Base-by-base conservation (phyloP, 2,329 filamentous ascomycete genomes). In the Drechslerella dactyloides region DNA sequence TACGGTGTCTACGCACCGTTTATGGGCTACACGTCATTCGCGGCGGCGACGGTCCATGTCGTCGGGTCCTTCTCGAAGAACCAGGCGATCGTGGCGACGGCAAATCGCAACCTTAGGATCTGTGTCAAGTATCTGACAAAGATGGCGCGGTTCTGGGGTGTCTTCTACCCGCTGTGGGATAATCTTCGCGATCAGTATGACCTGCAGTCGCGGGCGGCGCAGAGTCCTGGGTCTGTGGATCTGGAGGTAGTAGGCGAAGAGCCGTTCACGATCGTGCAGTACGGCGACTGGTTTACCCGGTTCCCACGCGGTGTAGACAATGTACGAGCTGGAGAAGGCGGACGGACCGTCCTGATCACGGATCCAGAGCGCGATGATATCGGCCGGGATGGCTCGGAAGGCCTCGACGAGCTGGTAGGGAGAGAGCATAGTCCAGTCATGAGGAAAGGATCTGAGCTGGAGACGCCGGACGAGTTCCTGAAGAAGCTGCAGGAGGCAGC, bases 111-210 rank as follows among this genome's bases (percentile, higher is more conserved):
- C 77, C 82, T 97, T 15, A 87, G 90, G 0, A 90, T 88, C 74
- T 97, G 96, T 75, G 89, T 97, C 76, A 90, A 89, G 77, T 97
- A 94, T 76, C 81, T 99, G 50, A 89, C 89, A 61, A 94, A 91
- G 80, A 96, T 97, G 90, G 97, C 96, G 82, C 90, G 90, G 70
- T 93, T 94, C 77, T 99, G 94, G 94, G 94, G 93, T 70, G 96
- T 97, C 89, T 97, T 97, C 78, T 91, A 96, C 78, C 97, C 92
- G 81, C 93, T 97, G 85, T 89, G 91, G 0, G 93, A 97, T 78
- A 94, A 93, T 77, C 84, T 97, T 37, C 92, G 94, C 69, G 90
- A 93, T 61, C 87, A 96, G 73, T 99, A 96, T 78, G 90, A 8
- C 83, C 83, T n/a, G 80, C 83, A 74, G 78, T 81, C 69, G 79